Evolutionary conservation across 1,284 basidiomycete genomes (phyloP), one percentile per base, ranked within the genome.

Genomic region (Kalmanozyma brasiliensis): DNA sequence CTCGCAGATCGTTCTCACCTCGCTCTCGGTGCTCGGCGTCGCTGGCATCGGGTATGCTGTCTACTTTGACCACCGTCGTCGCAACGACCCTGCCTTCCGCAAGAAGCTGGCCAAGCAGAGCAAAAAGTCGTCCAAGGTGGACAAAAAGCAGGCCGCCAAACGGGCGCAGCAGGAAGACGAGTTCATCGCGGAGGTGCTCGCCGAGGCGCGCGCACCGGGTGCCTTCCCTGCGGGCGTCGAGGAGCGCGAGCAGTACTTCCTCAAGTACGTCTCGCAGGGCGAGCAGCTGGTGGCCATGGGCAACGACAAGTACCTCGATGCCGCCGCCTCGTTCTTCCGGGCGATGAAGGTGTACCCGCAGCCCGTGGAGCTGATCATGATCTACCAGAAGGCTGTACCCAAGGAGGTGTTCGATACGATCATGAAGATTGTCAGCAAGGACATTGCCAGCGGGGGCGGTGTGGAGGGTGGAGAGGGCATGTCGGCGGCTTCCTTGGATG

Each of bases 21-120:
- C 68, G 42, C 62, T 71, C 58, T 71, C 76, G 29, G 59, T 74
- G 16, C 59, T 79, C 41, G 67, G 63, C 11, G 64, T 65, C 8
- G 78, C 65, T 9, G 69, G 71, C n/a, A 35, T 80, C 33, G 79
- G 78, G 10, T 81, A 81, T 49, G 79, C 79, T 13, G 35, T 77
- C 57, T 98, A 94, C 85, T 98, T 98, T 82, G 95, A 98, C 87
- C 90, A 96, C 86, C 91, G 88, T 85, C 89, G 95, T 56, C 88
- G 93, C 77, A 93, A 91, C 82, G 93, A 97, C 82, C 84, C 87
- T 35, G 86, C 87, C 13, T 98, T 98, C 87, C 89, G 95, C 83
- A 93, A 89, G 85, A 88, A 87, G 82, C 87, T 98, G 64, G 94
- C 94, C 85, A 91, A 91, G 84, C 87, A 86, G 42, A 77, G 80